These are phyloP conservation scores for Solanum peruvianum DNA, from an alignment of 257 asterid species.

Conservation along the genomic window DNA sequence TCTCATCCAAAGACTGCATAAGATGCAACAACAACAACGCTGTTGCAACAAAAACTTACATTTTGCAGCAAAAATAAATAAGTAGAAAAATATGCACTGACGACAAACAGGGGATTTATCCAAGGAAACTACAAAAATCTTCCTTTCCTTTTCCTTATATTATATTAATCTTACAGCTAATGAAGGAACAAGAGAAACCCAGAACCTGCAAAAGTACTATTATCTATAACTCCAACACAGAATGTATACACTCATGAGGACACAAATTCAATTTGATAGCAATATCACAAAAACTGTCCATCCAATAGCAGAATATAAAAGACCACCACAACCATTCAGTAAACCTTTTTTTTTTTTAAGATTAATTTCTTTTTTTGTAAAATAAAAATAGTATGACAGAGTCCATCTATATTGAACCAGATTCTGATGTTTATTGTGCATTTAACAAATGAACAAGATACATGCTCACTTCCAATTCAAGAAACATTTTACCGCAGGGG, in stretches of 20 bases:
- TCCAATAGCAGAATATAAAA: not conserved
- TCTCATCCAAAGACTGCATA: not conserved
- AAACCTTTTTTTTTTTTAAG: not conserved
- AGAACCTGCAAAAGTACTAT: not conserved
- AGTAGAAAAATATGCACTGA: not conserved
- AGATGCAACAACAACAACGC: not conserved
- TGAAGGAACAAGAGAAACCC: not conserved
- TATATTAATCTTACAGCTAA: not conserved
- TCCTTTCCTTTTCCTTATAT: not conserved
- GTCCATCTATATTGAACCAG: not conserved
- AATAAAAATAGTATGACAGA: not conserved
- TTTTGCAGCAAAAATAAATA: not conserved
- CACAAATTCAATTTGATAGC: not conserved
- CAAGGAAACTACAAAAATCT: not conserved
- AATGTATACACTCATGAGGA: not conserved
- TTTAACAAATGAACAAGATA: not conserved
- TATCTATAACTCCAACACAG: not conserved
- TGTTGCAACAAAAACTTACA: not conserved
- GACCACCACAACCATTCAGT: not conserved
- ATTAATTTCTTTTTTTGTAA: not conserved
- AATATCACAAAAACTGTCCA: not conserved
- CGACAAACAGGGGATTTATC: not conserved
- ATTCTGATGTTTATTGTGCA: constrained; percentile 2
- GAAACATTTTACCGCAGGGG: constrained; percentile 47
- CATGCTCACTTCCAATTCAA: not conserved